Evolutionary conservation across 176 grass and related monocot genomes (phyloP), one percentile per base, ranked within the genome.

Genomic region (Musa schizocarpa): DNA sequence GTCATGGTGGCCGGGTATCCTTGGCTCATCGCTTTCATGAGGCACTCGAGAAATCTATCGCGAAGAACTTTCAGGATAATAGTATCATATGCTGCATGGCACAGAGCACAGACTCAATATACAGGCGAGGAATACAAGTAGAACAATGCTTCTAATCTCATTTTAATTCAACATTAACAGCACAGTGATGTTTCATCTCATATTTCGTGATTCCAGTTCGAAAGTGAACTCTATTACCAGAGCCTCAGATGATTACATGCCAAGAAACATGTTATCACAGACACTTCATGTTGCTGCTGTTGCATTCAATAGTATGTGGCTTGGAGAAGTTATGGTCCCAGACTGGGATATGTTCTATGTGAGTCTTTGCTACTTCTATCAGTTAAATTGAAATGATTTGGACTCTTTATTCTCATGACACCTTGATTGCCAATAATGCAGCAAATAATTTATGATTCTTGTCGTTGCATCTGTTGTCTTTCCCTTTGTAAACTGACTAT

Each of bases 281-380:
- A 80, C 78, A 63, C 29, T 80, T 56, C 78, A 80, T 53, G 50
- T 80, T 73, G 78, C 78, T 53, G 54, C 69, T 73, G 78, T 80
- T 71, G 68, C 78, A 53, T 80, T 80, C 68, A 80, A 80, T 14
- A 80, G 78, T 70, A 65, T 80, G 13, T 73, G 72, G 63, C 56
- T 80, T 29, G 78, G 78, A 52, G 78, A 80, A 70, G 34, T 80
- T 11, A 58, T 73, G 13, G 48, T 80, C 11, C 69, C 78, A 26
- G 78, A 80, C 59, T 80, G 78, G 78, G 78, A 80, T 63, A 80
- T 80, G 78, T 80, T 80, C 13, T 65, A 80, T 80, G 78, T 80
- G 23, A 80, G 78, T 49, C 12, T 21, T 25, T 53, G 27, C 19
- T 70, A 11, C 48, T 50, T 70, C n/a, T 70, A 50, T 70, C 0